A percentile compares a stretch with the other conserved stretches of the same genome.
Evolutionary conservation across 2,329 filamentous ascomycete genomes (phyloP).

Genomic region (Mariannaea sp.): DNA sequence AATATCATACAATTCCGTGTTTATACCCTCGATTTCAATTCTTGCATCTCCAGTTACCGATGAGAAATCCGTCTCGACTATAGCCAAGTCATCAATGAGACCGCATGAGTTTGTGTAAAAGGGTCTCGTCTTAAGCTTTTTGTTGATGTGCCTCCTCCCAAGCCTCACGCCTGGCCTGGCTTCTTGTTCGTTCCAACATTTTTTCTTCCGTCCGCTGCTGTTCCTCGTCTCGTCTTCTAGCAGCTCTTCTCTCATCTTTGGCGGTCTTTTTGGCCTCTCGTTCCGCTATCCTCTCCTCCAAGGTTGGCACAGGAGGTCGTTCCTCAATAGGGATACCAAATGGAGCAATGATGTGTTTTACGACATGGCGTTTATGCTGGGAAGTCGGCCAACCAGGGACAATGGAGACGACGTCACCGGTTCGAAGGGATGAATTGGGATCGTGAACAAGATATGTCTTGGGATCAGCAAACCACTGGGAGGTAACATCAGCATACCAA

Average conservation of each 20-base stretch:
- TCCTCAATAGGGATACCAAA: slow-evolving; percentile 65
- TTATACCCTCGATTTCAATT: slow-evolving; percentile 1
- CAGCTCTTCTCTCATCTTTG: slow-evolving; percentile 61
- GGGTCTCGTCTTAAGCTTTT: slow-evolving; percentile 22
- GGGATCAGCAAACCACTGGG: slow-evolving; percentile 66
- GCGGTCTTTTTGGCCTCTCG: slow-evolving; percentile 58
- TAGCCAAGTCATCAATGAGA: too few species aligned
- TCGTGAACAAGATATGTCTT: slow-evolving; percentile 76
- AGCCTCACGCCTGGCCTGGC: slow-evolving; percentile 29
- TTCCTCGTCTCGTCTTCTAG: slow-evolving; percentile 35
- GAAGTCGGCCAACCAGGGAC: slow-evolving; percentile 67
- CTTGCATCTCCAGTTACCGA: neutral
- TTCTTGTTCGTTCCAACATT: slow-evolving; percentile 32
- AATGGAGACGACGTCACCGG: slow-evolving; percentile 77
- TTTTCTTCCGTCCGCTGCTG: slow-evolving; percentile 37
- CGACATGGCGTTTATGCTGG: slow-evolving; percentile 72
- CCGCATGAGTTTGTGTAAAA: slow-evolving; percentile 20
- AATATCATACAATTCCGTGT: slow-evolving; percentile 31
- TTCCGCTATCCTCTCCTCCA: slow-evolving; percentile 63
- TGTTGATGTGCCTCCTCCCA: slow-evolving; percentile 32
- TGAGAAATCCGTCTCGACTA: neutral
- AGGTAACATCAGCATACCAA: slow-evolving; percentile 39
- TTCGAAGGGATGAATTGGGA: slow-evolving; percentile 72
- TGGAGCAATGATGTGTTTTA: slow-evolving; percentile 75
- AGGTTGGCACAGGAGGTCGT: slow-evolving; percentile 67